Percentiles rank a stretch among this genome's conserved stretches.
phyloP scores from a whole-genome alignment of 2,329 filamentous ascomycete genomes.

The Raffaelea deltoideospora region DNA sequence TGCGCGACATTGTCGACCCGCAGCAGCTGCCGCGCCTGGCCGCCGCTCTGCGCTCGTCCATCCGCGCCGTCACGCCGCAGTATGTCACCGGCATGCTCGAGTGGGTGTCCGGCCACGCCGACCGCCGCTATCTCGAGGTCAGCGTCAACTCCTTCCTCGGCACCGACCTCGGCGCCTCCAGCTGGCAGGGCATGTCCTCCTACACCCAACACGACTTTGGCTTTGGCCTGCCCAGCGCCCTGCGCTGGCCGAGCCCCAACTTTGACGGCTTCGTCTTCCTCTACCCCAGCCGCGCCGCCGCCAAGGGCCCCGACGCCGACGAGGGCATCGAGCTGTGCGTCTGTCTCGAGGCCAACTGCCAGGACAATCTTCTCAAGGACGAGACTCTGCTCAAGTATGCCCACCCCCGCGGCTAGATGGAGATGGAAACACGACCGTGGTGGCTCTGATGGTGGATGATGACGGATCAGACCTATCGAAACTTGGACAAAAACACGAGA shows the following conservation, averaged over 20 bases:
- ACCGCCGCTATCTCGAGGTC: slow-evolving; percentile 12
- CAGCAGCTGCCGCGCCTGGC: slow-evolving; percentile 10
- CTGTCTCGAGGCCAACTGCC: slow-evolving; percentile 1
- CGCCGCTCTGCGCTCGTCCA: slow-evolving; percentile 11
- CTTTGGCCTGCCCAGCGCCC: slow-evolving; percentile 11
- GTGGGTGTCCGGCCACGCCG: slow-evolving; percentile 12
- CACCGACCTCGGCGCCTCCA: slow-evolving; percentile 13
- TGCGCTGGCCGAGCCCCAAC: slow-evolving; percentile 4
- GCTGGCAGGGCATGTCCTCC: slow-evolving; percentile 10
- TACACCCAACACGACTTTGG: slow-evolving; percentile 15
- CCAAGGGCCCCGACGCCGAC: neutral
- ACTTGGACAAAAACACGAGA: too few relatives aligned
- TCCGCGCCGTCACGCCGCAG: slow-evolving; percentile 9
- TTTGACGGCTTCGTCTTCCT: slow-evolving; percentile 6
- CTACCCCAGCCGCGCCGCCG: slow-evolving; percentile 1
- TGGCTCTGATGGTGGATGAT: too few relatives aligned
- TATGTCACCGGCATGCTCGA: slow-evolving; percentile 10
- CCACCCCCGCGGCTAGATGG: neutral
- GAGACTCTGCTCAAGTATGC: neutral
- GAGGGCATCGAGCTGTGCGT: slow-evolving; percentile 5
- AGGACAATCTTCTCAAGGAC: neutral
- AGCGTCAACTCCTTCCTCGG: slow-evolving; percentile 12
- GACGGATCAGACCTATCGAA: too few relatives aligned
- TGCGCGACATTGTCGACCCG: neutral
- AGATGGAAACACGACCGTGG: too few relatives aligned